These are phyloP conservation scores for Candida sithepensis DNA, from an alignment of 805 yeast species.

Conservation along the genomic window DNA sequence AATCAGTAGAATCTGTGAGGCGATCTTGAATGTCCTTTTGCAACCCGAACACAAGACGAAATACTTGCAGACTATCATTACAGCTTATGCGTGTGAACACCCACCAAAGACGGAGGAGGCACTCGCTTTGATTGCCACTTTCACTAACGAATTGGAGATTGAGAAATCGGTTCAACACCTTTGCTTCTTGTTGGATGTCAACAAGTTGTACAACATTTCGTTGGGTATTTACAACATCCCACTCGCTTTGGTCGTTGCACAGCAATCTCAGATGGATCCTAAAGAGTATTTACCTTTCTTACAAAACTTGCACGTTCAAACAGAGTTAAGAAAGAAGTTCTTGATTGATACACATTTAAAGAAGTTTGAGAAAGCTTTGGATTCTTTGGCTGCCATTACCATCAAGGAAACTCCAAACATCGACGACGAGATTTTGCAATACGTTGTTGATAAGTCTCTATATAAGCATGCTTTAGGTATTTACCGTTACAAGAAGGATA, in stretches of 20 bases:
- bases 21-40: slow-evolving; percentile 54
- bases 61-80: slow-evolving; percentile 74
- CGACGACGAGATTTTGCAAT: slow-evolving; percentile 60
- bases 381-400: slow-evolving; percentile 53
- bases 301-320: slow-evolving; percentile 69
- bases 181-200: slow-evolving; percentile 88
- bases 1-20: slow-evolving; percentile 74
- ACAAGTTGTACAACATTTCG: slow-evolving; percentile 72
- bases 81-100: slow-evolving; percentile 87
- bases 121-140: slow-evolving; percentile 53
- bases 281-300: slow-evolving; percentile 93
- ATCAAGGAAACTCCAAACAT: slow-evolving; percentile 30
- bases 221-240: slow-evolving; percentile 80
- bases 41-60: slow-evolving; percentile 47
- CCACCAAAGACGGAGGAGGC: slow-evolving; percentile 87
- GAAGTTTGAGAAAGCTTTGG: slow-evolving; percentile 63
- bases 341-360: slow-evolving; percentile 77
- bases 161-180: slow-evolving; percentile 75
- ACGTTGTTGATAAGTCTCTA: slow-evolving; percentile 64
- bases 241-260: slow-evolving; percentile 80
- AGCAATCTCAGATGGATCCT: slow-evolving; percentile 96
- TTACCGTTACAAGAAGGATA: slow-evolving; percentile 52
- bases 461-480: slow-evolving; percentile 65
- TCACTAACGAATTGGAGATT: slow-evolving; percentile 42
- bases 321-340: slow-evolving; percentile 64